phyloP scores from a whole-genome alignment of 192 early-diverging fungal species.

The Rhizophagus prolifer region DNA sequence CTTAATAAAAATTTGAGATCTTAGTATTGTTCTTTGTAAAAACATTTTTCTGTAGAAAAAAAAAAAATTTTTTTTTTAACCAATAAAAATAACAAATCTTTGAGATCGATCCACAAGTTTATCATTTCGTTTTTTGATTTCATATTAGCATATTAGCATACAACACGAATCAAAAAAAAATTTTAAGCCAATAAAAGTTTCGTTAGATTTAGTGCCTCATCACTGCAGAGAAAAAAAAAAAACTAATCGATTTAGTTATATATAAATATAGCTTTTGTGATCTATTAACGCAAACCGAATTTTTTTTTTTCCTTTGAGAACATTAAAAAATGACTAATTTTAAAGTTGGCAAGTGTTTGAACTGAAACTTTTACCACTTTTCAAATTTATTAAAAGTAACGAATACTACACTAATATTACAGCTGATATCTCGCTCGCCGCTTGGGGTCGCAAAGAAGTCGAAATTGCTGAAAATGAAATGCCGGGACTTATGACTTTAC shows the following conservation, averaged over 20 bases:
- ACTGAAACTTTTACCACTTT: not conserved
- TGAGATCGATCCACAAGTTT: no score
- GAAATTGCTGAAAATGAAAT: constrained; percentile 97
- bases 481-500: constrained; percentile 95
- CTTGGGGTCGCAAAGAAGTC: constrained; percentile 97
- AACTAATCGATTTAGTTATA: no score
- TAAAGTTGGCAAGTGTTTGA: not conserved
- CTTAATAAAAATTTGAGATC: not conserved
- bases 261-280: no score
- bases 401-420: not conserved
- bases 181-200: no score
- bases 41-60: not conserved
- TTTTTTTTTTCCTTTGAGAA: no score
- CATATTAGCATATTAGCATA: no score
- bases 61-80: not conserved
- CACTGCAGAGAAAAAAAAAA: no score
- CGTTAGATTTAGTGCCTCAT: no score
- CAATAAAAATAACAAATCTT: no score
- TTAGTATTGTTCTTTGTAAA: not conserved
- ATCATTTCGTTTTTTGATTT: no score
- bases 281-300: no score
- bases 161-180: no score
- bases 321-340: not conserved
- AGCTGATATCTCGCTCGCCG: constrained; percentile 56
- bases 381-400: not conserved